Percentiles rank a stretch among this genome's conserved stretches.
phyloP scores from a whole-genome alignment of 2,329 filamentous ascomycete genomes.

The Didymella glomerata region DNA sequence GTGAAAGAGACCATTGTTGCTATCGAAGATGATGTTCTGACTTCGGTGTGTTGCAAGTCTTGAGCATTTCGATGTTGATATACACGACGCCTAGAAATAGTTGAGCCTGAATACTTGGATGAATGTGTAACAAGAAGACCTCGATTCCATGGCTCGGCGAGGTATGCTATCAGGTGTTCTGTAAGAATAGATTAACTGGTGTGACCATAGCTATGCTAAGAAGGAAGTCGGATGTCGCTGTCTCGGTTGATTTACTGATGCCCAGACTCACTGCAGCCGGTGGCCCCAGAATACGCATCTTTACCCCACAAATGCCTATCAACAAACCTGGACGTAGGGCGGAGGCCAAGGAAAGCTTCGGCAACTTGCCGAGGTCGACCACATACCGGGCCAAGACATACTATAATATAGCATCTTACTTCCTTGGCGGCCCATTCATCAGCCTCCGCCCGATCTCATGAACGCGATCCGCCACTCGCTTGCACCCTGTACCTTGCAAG shows the following conservation, averaged over 20 bases:
- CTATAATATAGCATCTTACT: neutral
- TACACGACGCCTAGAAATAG: neutral
- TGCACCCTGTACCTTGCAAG: neutral
- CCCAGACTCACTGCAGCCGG: conserved; percentile 13
- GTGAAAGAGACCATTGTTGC: conserved; percentile 36
- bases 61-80: neutral
- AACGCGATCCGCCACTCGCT: neutral
- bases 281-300: neutral
- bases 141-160: neutral
- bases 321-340: neutral
- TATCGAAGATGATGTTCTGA: neutral
- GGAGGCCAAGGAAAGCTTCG: conserved; percentile 1
- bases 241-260: conserved; percentile 13
- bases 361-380: neutral
- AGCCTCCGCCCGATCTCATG: neutral
- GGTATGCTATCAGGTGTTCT: neutral
- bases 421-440: neutral
- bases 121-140: neutral
- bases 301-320: conserved; percentile 5
- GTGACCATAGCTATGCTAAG: neutral
- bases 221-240: neutral
- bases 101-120: conserved; percentile 3
- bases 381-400: neutral
- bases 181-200: conserved; percentile 8
- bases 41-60: neutral